Percentiles rank a stretch among this genome's conserved stretches.
Conservation (phyloP, 2,329 filamentous ascomycete species). For the Aphanoascus verrucosus region DNA sequence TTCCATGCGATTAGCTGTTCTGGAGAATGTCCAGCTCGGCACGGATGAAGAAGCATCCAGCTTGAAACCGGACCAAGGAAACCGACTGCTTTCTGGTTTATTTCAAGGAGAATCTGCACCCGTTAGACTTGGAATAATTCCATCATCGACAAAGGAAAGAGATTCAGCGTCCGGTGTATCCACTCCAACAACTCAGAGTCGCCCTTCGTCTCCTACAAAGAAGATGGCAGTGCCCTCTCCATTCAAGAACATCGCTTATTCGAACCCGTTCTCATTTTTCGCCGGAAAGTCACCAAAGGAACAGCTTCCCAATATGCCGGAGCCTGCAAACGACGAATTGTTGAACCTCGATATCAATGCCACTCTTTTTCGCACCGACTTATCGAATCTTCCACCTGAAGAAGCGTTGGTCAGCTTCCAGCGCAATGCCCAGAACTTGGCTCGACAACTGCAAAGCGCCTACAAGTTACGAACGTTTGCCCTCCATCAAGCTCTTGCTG, state of each 20-base stretch:
- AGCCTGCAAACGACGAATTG: slow-evolving; percentile 43
- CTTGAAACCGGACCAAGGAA: slow-evolving; percentile 8
- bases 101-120: slow-evolving; percentile 16
- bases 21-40: slow-evolving; percentile 12
- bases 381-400: slow-evolving; percentile 40
- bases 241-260: slow-evolving; percentile 27
- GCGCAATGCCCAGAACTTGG: slow-evolving; percentile 45
- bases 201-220: slow-evolving; percentile 17
- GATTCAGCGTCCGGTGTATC: not conserved
- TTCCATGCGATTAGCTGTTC: not conserved
- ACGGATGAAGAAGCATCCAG: slow-evolving; percentile 6
- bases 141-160: not conserved
- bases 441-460: slow-evolving; percentile 46
- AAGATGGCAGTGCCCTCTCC: slow-evolving; percentile 25
- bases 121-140: slow-evolving; percentile 11
- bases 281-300: slow-evolving; percentile 28
- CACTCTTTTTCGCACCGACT: slow-evolving; percentile 45
- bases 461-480: slow-evolving; percentile 44
- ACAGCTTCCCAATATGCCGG: slow-evolving; percentile 22
- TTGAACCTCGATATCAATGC: slow-evolving; percentile 45
- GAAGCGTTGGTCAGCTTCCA: slow-evolving; percentile 48
- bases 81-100: slow-evolving; percentile 11
- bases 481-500: slow-evolving; percentile 42
- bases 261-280: slow-evolving; percentile 37
- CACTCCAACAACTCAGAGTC: not conserved